These are phyloP conservation scores for Aspergillus egyptiacus DNA, from an alignment of 495 filamentous ascomycete genomes.

Conservation along the genomic window DNA sequence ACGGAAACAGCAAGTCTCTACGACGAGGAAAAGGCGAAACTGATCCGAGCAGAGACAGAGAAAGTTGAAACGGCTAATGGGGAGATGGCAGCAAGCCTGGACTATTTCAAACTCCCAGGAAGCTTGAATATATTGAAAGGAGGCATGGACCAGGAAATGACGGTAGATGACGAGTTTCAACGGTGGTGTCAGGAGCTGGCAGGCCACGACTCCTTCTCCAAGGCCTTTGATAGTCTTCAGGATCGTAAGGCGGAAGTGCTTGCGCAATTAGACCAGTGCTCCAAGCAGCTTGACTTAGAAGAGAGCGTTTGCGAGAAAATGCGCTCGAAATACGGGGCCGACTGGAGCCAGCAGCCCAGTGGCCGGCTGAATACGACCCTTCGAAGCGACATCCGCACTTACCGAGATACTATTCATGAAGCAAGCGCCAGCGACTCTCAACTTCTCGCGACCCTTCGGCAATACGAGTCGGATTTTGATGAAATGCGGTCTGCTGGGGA, in stretches of 20 bases:
- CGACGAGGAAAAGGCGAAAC: constrained; percentile 96
- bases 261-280: constrained; percentile 65
- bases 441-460: constrained; percentile 73
- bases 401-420: constrained; percentile 82
- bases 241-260: constrained; percentile 69
- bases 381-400: constrained; percentile 76
- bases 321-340: constrained; percentile 91
- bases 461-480: constrained; percentile 82
- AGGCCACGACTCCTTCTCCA: constrained; percentile 67
- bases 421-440: constrained; percentile 83
- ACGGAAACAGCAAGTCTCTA: constrained; percentile 96
- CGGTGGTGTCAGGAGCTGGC: constrained; percentile 90
- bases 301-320: constrained; percentile 99
- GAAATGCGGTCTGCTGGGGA: constrained; percentile 92
- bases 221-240: constrained; percentile 71
- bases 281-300: constrained; percentile 87
- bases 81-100: constrained; percentile 92
- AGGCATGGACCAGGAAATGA: constrained; percentile 82
- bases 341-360: constrained; percentile 97
- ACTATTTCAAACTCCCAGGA: constrained; percentile 85
- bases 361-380: constrained; percentile 81
- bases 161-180: constrained; percentile 84
- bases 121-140: constrained; percentile 90
- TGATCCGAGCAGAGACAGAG: constrained; percentile 89
- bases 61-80: constrained; percentile 83